Evolutionary conservation across 2,329 filamentous ascomycete genomes (phyloP).

Genomic region (Aspergillus flavus): DNA sequence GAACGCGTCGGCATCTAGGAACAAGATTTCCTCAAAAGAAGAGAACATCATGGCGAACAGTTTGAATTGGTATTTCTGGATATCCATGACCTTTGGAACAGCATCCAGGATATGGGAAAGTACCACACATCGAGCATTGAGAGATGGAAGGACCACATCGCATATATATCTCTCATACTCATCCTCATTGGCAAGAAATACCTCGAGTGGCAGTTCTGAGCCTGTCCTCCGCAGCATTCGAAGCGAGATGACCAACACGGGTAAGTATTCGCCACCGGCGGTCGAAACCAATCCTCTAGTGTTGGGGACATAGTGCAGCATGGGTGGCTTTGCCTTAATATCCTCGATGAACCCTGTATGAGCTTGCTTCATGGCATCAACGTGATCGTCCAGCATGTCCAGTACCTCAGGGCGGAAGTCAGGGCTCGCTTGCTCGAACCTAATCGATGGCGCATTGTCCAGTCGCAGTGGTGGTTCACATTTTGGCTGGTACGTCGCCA

Average conservation of each 20-base stretch:
- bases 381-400: conserved; percentile 31
- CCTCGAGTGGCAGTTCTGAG: conserved; percentile 48
- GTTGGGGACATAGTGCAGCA: conserved; percentile 36
- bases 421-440: conserved; percentile 31
- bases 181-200: conserved; percentile 45
- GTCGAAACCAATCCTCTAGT: conserved; percentile 51
- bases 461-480: conserved; percentile 31
- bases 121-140: conserved; percentile 49
- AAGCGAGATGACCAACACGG: conserved; percentile 48
- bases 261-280: conserved; percentile 47
- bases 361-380: conserved; percentile 35
- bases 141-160: conserved; percentile 43
- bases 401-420: conserved; percentile 35
- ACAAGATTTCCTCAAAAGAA: conserved; percentile 53
- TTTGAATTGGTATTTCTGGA: conserved; percentile 53
- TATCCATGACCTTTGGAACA: conserved; percentile 30
- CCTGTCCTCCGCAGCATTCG: conserved; percentile 50
- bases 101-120: conserved; percentile 46
- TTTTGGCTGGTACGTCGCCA: conserved; percentile 35
- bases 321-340: conserved; percentile 28
- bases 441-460: conserved; percentile 27
- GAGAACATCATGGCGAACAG: conserved; percentile 53
- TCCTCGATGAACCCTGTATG: conserved; percentile 39
- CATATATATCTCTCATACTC: conserved; percentile 49
- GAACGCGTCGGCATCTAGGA: conserved; percentile 53